Evolutionary conservation across 73 alveolate species (phyloP).

Genomic region (Paramecium primaurelia): DNA sequence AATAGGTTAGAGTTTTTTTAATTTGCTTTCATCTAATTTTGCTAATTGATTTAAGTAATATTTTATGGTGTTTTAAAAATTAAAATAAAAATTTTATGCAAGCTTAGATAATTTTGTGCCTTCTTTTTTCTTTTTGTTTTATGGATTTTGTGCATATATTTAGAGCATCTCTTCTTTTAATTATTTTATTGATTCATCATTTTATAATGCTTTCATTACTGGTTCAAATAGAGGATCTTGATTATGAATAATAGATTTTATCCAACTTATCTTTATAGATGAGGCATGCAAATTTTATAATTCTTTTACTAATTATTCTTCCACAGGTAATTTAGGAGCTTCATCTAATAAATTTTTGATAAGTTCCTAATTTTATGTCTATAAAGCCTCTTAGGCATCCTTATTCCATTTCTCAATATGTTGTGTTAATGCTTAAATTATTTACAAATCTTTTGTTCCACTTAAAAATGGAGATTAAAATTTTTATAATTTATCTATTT

Average conservation of each 20-base stretch:
- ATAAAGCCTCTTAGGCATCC: conserved; percentile 2
- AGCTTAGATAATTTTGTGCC: neutral
- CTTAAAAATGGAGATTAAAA: neutral
- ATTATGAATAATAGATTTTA: neutral
- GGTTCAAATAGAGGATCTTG: neutral
- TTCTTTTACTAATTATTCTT: neutral
- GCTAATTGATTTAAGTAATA: neutral
- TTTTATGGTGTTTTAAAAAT: neutral
- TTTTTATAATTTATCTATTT: neutral
- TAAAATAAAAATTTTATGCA: neutral
- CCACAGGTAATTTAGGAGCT: conserved; percentile 9
- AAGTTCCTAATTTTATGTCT: neutral
- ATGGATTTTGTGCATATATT: neutral
- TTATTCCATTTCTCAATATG: conserved; percentile 16
- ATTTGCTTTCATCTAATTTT: neutral
- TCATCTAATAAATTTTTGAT: neutral
- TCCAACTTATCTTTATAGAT: neutral
- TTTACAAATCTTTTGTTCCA: conserved; percentile 32
- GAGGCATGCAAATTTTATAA: neutral
- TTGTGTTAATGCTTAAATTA: neutral
- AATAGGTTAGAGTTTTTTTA: neutral
- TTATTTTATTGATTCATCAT: neutral
- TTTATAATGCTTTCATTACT: neutral
- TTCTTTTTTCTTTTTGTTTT: neutral
- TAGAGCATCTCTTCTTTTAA: neutral